Base-by-base conservation (phyloP, 208 protist genomes). In the Crithidia fasciculata region DNA sequence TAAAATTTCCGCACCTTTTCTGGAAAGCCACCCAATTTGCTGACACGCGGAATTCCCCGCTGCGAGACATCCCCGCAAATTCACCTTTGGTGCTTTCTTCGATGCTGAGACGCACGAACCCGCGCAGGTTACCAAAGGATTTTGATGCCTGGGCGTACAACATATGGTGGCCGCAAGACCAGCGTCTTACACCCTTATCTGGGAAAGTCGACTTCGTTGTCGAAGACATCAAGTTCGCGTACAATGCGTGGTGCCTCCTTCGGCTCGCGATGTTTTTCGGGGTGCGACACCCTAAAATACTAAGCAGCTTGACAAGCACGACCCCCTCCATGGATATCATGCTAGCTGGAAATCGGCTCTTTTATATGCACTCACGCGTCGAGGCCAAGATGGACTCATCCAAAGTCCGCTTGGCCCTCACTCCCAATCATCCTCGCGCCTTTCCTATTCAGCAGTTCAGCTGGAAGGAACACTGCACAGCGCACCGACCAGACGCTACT, bases 211-310 rank as follows among this genome's bases (percentile, higher is more conserved):
- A 76, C 50, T 71, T 94, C 13, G 76, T 80, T 0, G 91, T 90
- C 8, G 91, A 96, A 58, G 91, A 96, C 56, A 87, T 94, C 54
- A 96, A 96, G 61, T 96, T 96, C 54, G 91, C 91, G 3, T 93
- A 91, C 67, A 96, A 96, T 65, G 91, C 91, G 8, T 96, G 91
- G 89, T 84, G 81, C 36, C 70, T 96, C 0, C 67, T 96, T 16
- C 65, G 91, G 8, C 83, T 96, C 12, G 73, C 80, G 8, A 84
- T 93, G 78, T 96, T 96, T 65, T 96, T 89, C 58, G 86, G 86
- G 39, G 62, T 82, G 13, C 61, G 19, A 13, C 83, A 94, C 37
- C 91, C 91, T 19, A 90, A 85, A 55, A 73, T 96, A 5, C 64
- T 96, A 3, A 92, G 87, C 40, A 39, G 53, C 43, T 61, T 96